Evolutionary conservation across 805 yeast genomes (phyloP).

Genomic region (Nakazawaea peltata): DNA sequence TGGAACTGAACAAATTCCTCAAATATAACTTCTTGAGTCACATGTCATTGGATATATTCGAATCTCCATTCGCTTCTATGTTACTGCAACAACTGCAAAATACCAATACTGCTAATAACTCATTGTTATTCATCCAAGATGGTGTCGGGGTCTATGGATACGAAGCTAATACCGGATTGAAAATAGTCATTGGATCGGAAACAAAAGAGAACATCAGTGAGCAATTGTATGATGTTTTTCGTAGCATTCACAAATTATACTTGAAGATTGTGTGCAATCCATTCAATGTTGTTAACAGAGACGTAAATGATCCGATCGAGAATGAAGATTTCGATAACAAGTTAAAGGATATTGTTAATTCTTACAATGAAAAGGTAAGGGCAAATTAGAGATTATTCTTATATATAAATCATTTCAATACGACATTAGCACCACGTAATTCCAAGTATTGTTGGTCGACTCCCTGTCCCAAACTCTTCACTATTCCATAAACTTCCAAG

Average conservation of each 20-base stretch:
- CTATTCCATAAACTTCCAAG: constrained; percentile 72
- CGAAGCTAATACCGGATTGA: constrained; percentile 62
- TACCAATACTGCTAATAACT: too few relatives aligned
- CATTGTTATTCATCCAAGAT: constrained; percentile 57
- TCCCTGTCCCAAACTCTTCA: constrained; percentile 78
- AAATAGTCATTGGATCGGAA: constrained; percentile 50
- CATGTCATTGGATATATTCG: constrained; percentile 65
- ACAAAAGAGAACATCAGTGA: constrained; percentile 22
- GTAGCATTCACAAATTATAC: constrained; percentile 45
- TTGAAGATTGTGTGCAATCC: constrained; percentile 56
- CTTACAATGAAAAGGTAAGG: not conserved
- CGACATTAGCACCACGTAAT: constrained; percentile 81
- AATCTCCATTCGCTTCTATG: constrained; percentile 36
- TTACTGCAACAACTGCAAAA: constrained; percentile 20
- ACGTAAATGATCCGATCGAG: constrained; percentile 20
- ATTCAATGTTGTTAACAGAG: constrained; percentile 32
- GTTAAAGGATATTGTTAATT: constrained; percentile 12
- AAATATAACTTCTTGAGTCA: constrained; percentile 68
- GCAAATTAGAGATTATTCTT: not conserved
- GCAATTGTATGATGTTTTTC: constrained; percentile 22
- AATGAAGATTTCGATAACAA: constrained; percentile 20
- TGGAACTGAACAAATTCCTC: constrained; percentile 32
- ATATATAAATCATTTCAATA: constrained; percentile 40
- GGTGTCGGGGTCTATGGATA: constrained; percentile 60
- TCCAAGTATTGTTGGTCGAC: constrained; percentile 89